These are phyloP conservation scores for Suillus hirtellus DNA, from an alignment of 768 basidiomycete species.

Conservation along the genomic window DNA sequence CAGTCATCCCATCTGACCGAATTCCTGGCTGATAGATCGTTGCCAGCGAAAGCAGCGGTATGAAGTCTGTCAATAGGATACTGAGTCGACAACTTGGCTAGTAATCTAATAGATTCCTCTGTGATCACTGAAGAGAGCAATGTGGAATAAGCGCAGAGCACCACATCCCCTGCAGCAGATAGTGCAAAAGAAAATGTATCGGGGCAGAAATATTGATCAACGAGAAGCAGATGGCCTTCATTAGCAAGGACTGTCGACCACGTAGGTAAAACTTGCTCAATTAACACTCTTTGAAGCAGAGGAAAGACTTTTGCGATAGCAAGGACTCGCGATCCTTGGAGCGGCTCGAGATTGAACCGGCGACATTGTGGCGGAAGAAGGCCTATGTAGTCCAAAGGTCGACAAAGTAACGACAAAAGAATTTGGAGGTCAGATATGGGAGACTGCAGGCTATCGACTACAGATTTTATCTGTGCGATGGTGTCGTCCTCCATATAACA, in stretches of 20 bases:
- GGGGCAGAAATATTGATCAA: constrained; percentile 77
- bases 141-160: constrained; percentile 62
- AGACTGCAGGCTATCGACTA: constrained; percentile 46
- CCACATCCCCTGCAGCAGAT: constrained; percentile 51
- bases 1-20: constrained; percentile 72
- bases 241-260: constrained; percentile 65
- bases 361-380: constrained; percentile 62
- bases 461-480: constrained; percentile 33
- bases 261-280: constrained; percentile 65
- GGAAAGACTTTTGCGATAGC: constrained; percentile 41
- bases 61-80: constrained; percentile 76
- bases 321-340: constrained; percentile 25
- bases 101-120: constrained; percentile 49
- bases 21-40: constrained; percentile 24
- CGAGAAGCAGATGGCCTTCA: constrained; percentile 42
- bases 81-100: constrained; percentile 53
- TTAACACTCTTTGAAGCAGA: constrained; percentile 60
- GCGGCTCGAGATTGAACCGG: constrained; percentile 41
- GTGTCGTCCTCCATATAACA: constrained; percentile 10
- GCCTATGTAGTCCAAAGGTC: constrained; percentile 56
- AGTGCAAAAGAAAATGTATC: constrained; percentile 55
- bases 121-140: constrained; percentile 53
- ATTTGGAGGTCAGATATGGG: constrained; percentile 49
- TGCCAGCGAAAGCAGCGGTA: constrained; percentile 43
- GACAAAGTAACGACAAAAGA: constrained; percentile 55